These are phyloP conservation scores for Beta vulgaris DNA, from an alignment of 148 eudicot genomes.

Conservation along the genomic window DNA sequence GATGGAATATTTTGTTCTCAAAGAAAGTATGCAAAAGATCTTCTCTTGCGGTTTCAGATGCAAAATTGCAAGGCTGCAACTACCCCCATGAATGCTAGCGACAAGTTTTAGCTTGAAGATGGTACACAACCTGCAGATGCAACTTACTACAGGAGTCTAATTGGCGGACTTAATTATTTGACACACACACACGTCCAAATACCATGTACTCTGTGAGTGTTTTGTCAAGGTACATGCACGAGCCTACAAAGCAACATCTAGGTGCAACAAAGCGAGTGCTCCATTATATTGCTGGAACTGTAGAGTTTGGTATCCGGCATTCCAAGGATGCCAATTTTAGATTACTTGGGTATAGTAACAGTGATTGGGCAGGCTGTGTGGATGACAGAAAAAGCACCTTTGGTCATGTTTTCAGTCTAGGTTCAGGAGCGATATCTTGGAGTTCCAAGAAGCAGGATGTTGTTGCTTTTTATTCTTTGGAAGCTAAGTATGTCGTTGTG, in stretches of 20 bases:
- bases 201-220: conserved; percentile 9
- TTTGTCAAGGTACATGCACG: neutral
- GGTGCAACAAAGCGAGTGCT: neutral
- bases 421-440: no score
- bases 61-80: no score
- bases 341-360: neutral
- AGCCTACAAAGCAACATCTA: conserved; percentile 8
- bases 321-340: neutral
- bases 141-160: neutral
- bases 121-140: no score
- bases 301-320: conserved; percentile 3
- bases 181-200: conserved; percentile 3
- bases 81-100: no score
- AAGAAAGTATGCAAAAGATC: no score
- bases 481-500: neutral
- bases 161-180: neutral
- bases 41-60: no score
- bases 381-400: no score
- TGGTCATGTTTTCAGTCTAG: no score
- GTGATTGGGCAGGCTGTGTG: no score
- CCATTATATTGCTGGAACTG: neutral
- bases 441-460: conserved; percentile 1
- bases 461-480: neutral
- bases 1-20: neutral
- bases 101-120: no score